Percentiles rank a stretch among this genome's conserved stretches.
Evolutionary conservation across 2,329 filamentous ascomycete genomes (phyloP).

Genomic region (Xylaria sp.): DNA sequence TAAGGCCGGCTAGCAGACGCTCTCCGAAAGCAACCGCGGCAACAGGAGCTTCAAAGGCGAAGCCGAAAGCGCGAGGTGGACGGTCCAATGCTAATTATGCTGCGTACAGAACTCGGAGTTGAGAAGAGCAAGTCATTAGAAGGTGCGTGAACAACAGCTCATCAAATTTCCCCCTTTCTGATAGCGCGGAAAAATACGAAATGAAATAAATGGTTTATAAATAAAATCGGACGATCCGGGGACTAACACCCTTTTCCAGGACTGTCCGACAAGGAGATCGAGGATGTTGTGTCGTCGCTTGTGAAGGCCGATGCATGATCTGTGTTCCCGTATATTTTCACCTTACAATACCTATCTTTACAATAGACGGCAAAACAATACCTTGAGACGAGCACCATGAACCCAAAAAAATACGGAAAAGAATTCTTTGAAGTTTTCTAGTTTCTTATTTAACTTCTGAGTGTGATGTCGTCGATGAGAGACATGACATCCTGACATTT

Average conservation of each 20-base stretch:
- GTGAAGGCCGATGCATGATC: conserved; percentile 40
- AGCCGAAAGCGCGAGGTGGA: neutral
- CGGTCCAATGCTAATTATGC: conserved; percentile 20
- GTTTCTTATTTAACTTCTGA: neutral
- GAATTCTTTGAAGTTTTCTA: neutral
- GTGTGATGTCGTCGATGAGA: too few relatives aligned
- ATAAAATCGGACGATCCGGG: too few relatives aligned
- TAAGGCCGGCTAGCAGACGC: neutral
- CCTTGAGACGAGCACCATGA: neutral
- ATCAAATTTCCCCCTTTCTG: neutral
- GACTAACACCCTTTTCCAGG: conserved; percentile 30
- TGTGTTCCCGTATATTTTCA: conserved; percentile 1
- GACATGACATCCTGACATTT: too few relatives aligned
- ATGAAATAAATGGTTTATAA: too few relatives aligned
- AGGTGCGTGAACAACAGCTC: conserved; percentile 30
- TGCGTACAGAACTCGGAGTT: conserved; percentile 45
- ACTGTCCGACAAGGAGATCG: conserved; percentile 56
- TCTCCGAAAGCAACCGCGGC: neutral
- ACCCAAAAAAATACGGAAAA: neutral
- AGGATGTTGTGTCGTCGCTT: conserved; percentile 51
- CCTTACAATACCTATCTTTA: conserved; percentile 3
- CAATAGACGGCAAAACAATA: conserved; percentile 5
- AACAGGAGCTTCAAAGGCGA: neutral
- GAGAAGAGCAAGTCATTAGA: conserved; percentile 55
- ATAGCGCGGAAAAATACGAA: too few relatives aligned